phyloP scores from a whole-genome alignment of 805 yeast genomes.

The Suhomyces sp. region DNA sequence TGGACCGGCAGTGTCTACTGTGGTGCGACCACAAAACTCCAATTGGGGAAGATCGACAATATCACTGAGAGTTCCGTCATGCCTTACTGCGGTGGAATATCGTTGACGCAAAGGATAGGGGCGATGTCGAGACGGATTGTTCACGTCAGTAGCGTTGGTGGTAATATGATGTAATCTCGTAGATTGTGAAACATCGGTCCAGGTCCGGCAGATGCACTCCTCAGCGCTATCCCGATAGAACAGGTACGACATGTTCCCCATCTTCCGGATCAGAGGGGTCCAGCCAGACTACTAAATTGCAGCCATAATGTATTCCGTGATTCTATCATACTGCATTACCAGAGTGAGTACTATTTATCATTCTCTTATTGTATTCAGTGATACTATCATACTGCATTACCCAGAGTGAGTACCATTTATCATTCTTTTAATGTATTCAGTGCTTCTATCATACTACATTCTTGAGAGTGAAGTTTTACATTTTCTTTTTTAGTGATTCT shows the following conservation, averaged over 20 bases:
- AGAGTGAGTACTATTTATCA: too few species aligned
- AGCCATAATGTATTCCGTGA: too few species aligned
- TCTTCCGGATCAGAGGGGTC: too few species aligned
- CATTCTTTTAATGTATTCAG: too few species aligned
- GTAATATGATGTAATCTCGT: neutral
- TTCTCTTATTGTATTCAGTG: too few species aligned
- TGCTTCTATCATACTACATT: too few species aligned
- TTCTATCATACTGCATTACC: too few species aligned
- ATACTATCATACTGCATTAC: too few species aligned
- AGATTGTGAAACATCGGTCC: neutral
- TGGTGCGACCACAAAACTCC: neutral
- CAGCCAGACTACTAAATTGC: too few species aligned
- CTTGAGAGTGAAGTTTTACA: too few species aligned
- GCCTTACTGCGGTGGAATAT: neutral
- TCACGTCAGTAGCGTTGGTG: neutral
- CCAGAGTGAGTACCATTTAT: too few species aligned
- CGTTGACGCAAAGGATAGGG: neutral
- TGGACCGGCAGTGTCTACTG: neutral
- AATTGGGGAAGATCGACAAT: neutral
- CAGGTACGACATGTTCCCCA: neutral
- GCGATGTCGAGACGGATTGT: neutral
- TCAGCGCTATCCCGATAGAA: neutral
- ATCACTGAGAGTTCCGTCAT: neutral
- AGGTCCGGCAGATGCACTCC: neutral
- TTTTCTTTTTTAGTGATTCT: too few species aligned